Base-by-base conservation (phyloP, 139 green algal genomes). In the Chlamydomonas urium region DNA sequence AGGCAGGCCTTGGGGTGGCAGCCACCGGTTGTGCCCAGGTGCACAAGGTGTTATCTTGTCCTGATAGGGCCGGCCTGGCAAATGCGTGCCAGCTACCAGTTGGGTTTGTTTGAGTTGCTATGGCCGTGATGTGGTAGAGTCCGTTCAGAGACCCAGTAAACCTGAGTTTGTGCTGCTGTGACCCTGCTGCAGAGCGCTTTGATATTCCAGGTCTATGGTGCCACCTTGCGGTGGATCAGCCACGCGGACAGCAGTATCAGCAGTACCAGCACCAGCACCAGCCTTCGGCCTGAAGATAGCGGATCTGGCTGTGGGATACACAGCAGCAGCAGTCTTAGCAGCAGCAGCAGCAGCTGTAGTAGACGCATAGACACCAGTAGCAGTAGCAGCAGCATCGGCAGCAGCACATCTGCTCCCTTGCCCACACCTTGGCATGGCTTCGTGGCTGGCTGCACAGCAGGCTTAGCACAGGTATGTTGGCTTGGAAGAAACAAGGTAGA, bases 131-230 rank as follows among this genome's bases (percentile, higher is more conserved):
- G n/a, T n/a, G n/a, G n/a, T n/a, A n/a, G n/a, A n/a, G n/a, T n/a
- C n/a, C n/a, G n/a, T n/a, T n/a, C n/a, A n/a, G n/a, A n/a, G 0
- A 21, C 24, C 56, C 56, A 23, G n/a, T 4, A 19, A 42, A 47
- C 28, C 66, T 62, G 4, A 24, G 8, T 10, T 38, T 72, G 69
- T 35, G 33, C 37, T 61, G 66, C 48, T 38, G 50, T 24, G 63
- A 19, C 35, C 53, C 42, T 50, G 42, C 42, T 73, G 29, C 83
- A 91, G 76, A 88, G 79, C 19, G 86, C 86, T 0, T 69, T 91
- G 0, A 81, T 87, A 0, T 91, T 91, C 33, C 83, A 91, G 38
- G 50, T 78, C 0, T 83, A 86, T 62, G 78, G 81, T 4, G 47
- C 58, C 0, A 69, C 76, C 1, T 62, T 59, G 5, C 72, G 58